Evolutionary conservation across 257 asterid genomes (phyloP), one percentile per base, ranked within the genome.

Genomic region (Orobanche coerulescens): DNA sequence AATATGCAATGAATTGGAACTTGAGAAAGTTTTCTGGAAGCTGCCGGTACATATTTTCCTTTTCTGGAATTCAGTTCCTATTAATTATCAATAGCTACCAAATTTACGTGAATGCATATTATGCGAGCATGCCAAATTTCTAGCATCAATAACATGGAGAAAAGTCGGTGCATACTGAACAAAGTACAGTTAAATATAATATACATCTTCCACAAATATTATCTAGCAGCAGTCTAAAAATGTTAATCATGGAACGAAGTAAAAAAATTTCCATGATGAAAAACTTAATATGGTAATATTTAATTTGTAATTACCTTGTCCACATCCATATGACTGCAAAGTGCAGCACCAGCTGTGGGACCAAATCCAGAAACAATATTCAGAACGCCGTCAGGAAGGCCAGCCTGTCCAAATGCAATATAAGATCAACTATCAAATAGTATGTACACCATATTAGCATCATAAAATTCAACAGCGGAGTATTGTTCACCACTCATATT

Each of bases 261-360:
- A 11, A 2, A 20, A 18, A 36, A 47, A 12, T 57, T 12, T 14
- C 48, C 42, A 30, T 49, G 18, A 58, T 39, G 31, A 65, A 44
- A 69, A 15, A 34, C 22, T 42, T 18, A 58, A 18, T n/a, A 52
- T 33, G 42, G 48, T 40, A 15, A 28, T 34, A n/a, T 64, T 44
- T 57, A 43, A 68, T 6, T 11, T 12, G 9, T 65, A 8, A 6
- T 43, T 79, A 93, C 99, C 97, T 93, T 86, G 79, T 93, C 99
- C 70, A 93, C 99, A 61, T 89, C 94, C 99, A 89, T 93, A 77
- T 93, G 99, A 69, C 81, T 75, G 78, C 94, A 83, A 61, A 93
- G 99, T 66, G 99, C 83, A 43, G 90, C 94, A 68, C 99, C 99
- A 70, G 95, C 99, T 2, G 90, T 86, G 0, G 92, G 84, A 65